Percentiles rank a stretch among this genome's conserved stretches.
phyloP scores from a whole-genome alignment of 352 stramenopile species.

The Phytopythium aichiense region DNA sequence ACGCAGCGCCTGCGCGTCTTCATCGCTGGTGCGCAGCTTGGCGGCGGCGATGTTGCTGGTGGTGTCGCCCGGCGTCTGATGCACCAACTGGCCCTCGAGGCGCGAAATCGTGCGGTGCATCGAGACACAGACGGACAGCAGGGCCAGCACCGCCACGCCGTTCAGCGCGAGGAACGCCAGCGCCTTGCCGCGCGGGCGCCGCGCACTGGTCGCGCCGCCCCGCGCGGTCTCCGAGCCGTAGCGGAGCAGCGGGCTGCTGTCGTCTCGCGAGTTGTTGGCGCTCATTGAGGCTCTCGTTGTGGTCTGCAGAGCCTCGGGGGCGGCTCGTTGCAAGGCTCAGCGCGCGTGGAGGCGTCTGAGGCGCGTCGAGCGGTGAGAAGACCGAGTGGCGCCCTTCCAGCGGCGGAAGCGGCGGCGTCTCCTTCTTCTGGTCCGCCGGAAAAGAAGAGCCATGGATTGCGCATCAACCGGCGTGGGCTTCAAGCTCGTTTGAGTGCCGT shows the following conservation, averaged over 20 bases:
- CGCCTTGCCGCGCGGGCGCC: slow-evolving; percentile 21
- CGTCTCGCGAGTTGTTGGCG: slow-evolving; percentile 8
- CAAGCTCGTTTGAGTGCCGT: not conserved
- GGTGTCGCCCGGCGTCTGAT: not conserved
- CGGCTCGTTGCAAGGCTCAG: not conserved
- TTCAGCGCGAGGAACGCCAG: slow-evolving; percentile 54
- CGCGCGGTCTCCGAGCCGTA: slow-evolving; percentile 43
- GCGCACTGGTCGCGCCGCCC: not conserved
- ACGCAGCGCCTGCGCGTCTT: not conserved
- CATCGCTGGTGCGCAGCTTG: not conserved
- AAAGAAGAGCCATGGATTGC: not conserved
- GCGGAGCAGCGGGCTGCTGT: slow-evolving; percentile 53
- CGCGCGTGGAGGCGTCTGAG: not conserved
- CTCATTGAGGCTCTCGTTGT: not conserved
- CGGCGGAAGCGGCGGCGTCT: not conserved
- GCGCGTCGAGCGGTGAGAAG: not conserved
- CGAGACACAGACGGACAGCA: slow-evolving; percentile 59
- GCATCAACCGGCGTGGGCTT: not conserved
- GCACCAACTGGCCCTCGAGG: slow-evolving; percentile 32
- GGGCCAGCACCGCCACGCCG: slow-evolving; percentile 44
- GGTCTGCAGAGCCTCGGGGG: not conserved
- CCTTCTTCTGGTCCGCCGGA: not conserved
- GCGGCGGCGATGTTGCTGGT: not conserved
- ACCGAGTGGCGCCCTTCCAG: not conserved
- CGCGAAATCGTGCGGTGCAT: slow-evolving; percentile 69